Conservation (phyloP, 805 yeast species). For the Lachancea fermentati region DNA sequence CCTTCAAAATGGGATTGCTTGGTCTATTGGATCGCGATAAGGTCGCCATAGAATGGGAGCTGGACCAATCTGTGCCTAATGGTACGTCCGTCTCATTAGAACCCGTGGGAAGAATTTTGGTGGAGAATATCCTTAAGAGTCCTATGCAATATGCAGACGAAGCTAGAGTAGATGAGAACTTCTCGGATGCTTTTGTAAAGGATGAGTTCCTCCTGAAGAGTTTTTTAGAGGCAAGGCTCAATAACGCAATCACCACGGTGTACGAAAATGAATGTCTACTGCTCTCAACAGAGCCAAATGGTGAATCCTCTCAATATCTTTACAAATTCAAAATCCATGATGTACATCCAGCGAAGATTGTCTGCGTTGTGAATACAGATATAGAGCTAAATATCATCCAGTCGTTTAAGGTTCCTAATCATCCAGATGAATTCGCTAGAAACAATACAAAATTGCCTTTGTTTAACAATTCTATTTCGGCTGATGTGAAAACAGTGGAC, state of each 20-base stretch:
- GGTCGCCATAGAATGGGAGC: background rate
- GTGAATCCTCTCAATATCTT: constrained; percentile 9
- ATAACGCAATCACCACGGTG: constrained; percentile 3
- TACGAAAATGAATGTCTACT: background rate
- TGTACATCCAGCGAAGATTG: constrained; percentile 37
- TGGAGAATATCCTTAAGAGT: background rate
- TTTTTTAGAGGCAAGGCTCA: constrained; percentile 8
- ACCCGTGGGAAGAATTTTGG: constrained; percentile 3
- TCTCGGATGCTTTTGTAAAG: background rate
- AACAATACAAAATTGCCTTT: background rate
- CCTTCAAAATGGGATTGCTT: background rate
- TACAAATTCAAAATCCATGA: constrained; percentile 33
- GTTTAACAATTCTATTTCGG: background rate
- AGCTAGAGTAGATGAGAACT: background rate
- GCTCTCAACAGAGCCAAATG: constrained; percentile 4
- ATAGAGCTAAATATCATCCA: constrained; percentile 40
- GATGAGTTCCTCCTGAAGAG: constrained; percentile 4
- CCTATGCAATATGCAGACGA: constrained; percentile 1
- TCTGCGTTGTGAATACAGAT: constrained; percentile 54
- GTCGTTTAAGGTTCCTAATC: constrained; percentile 31
- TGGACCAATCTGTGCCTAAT: background rate
- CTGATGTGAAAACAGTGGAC: background rate
- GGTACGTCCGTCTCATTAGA: constrained; percentile 6
- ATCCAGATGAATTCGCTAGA: background rate
- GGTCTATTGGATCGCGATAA: background rate